phyloP scores from a whole-genome alignment of 768 basidiomycete genomes.

The Clitopilus passeckerianus region DNA sequence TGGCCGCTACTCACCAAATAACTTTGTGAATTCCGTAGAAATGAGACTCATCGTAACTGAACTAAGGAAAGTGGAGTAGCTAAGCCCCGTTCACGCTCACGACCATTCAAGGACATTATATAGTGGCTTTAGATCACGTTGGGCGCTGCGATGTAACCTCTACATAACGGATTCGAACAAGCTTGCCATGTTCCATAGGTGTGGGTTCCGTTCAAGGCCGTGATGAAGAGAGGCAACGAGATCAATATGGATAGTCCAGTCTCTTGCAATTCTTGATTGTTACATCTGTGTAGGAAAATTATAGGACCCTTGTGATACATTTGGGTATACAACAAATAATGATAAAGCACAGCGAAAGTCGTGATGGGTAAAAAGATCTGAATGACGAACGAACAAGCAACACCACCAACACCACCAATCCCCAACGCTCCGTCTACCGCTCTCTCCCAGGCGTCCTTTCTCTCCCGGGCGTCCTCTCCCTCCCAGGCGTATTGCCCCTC shows the following conservation, averaged over 20 bases:
- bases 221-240: too few species aligned
- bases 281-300: neutral
- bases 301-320: neutral
- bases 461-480: constrained; percentile 36
- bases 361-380: neutral
- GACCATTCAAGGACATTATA: too few species aligned
- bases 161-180: too few species aligned
- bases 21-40: constrained; percentile 2
- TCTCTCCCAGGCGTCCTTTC: constrained; percentile 16
- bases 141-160: too few species aligned
- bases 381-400: neutral
- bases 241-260: too few species aligned
- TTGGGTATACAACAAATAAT: constrained; percentile 1
- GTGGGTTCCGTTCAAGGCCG: too few species aligned
- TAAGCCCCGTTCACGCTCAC: too few species aligned
- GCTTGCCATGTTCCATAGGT: too few species aligned
- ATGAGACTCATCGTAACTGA: too few species aligned
- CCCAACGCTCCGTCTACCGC: neutral
- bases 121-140: too few species aligned
- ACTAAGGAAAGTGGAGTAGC: too few species aligned
- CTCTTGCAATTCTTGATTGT: neutral
- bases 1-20: neutral
- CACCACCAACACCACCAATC: neutral
- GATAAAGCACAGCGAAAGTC: neutral
- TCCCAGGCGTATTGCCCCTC: constrained; percentile 44